These are phyloP conservation scores for Metschnikowia sp. DNA, from an alignment of 805 yeast genomes.

Conservation along the genomic window DNA sequence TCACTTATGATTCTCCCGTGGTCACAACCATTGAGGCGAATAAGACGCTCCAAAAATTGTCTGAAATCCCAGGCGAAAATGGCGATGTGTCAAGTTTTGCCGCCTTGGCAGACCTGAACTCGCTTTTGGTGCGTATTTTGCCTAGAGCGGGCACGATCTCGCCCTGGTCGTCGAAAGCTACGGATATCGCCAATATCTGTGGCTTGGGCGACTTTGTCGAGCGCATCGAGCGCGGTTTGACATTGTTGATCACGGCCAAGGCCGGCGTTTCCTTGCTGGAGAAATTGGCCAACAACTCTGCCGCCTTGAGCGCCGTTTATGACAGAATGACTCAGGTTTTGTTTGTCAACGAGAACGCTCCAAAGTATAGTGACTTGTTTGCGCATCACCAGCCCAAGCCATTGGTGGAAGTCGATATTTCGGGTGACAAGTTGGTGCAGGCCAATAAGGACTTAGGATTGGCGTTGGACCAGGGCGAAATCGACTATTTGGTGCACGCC, in stretches of 20 bases:
- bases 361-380: conserved; percentile 67
- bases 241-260: conserved; percentile 51
- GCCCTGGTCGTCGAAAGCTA: conserved; percentile 99
- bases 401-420: conserved; percentile 66
- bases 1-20: conserved; percentile 70
- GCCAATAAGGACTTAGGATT: conserved; percentile 86
- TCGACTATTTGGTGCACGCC: conserved; percentile 79
- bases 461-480: conserved; percentile 94
- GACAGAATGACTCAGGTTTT: conserved; percentile 93
- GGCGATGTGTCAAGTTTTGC: conserved; percentile 8
- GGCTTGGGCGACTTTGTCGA: conserved; percentile 70
- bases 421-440: conserved; percentile 56
- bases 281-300: conserved; percentile 40
- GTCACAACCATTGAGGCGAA: conserved; percentile 49
- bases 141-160: conserved; percentile 97
- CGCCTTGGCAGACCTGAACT: conserved; percentile 15
- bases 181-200: conserved; percentile 87
- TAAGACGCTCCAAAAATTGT: conserved; percentile 34
- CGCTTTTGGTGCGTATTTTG: conserved; percentile 66
- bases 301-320: conserved; percentile 66
- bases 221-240: conserved; percentile 88
- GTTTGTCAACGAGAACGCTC: conserved; percentile 54
- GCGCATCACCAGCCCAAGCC: conserved; percentile 81
- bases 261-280: conserved; percentile 67
- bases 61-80: conserved; percentile 26